Conservation (phyloP, 805 yeast genomes). For the Kuraishia cidri region DNA sequence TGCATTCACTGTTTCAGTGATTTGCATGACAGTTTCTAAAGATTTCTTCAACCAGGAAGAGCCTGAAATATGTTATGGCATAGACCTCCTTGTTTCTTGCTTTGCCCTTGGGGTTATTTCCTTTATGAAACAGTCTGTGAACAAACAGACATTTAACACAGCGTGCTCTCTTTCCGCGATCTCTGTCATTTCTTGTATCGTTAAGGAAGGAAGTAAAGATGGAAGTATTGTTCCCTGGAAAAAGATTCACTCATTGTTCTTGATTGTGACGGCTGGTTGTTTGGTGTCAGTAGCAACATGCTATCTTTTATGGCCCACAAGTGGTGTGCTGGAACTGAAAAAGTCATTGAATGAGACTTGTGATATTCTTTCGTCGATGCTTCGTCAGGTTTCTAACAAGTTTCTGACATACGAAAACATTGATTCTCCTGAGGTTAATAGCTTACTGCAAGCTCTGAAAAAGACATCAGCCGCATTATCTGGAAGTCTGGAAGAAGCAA, state of each 20-base stretch:
- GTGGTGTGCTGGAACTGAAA: conserved; percentile 40
- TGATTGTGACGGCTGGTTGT: conserved; percentile 55
- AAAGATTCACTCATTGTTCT: conserved; percentile 42
- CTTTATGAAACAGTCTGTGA: conserved; percentile 57
- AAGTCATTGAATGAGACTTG: conserved; percentile 39
- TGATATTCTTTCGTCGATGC: conserved; percentile 38
- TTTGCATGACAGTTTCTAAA: conserved; percentile 43
- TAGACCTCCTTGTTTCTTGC: conserved; percentile 46
- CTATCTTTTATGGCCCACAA: conserved; percentile 53
- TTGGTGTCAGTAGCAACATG: conserved; percentile 50
- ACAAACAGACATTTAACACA: conserved; percentile 65
- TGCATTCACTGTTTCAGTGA: conserved; percentile 41
- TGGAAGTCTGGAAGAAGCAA: conserved; percentile 43
- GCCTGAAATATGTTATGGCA: conserved; percentile 37
- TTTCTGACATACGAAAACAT: conserved; percentile 40
- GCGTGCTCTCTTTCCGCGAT: conserved; percentile 76
- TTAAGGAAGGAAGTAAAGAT: conserved; percentile 65
- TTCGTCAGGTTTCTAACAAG: conserved; percentile 34
- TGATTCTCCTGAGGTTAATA: conserved; percentile 26
- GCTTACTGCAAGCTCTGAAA: conserved; percentile 27
- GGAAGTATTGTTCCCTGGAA: conserved; percentile 46
- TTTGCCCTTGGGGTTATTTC: conserved; percentile 59
- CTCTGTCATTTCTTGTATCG: conserved; percentile 58
- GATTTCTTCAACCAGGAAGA: conserved; percentile 31
- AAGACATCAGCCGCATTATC: conserved; percentile 28